Conservation (phyloP, 805 yeast genomes). For the Nakazawaea siamensis region DNA sequence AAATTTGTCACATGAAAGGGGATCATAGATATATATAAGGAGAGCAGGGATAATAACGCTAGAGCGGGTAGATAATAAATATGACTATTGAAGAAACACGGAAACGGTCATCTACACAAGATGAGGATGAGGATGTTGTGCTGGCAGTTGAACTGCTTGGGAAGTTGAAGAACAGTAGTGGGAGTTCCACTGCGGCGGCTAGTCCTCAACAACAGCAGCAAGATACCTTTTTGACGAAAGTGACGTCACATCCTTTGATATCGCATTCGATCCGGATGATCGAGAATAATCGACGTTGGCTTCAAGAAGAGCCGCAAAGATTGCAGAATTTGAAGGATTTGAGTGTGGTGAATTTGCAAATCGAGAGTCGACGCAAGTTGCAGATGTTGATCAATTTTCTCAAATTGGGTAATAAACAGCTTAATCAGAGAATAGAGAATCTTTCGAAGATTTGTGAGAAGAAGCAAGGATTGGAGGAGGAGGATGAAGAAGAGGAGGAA, state of each 20-base stretch:
- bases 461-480: not conserved
- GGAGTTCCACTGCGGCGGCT: not conserved
- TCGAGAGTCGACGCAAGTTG: constrained; percentile 68
- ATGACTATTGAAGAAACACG: too few relatives aligned
- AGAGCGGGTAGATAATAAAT: too few relatives aligned
- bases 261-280: constrained; percentile 27
- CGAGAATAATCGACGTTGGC: constrained; percentile 17
- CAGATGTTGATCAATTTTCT: constrained; percentile 74
- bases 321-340: constrained; percentile 26
- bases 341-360: constrained; percentile 25
- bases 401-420: constrained; percentile 71
- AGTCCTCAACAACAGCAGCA: constrained; percentile 5
- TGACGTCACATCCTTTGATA: constrained; percentile 27
- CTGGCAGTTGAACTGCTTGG: constrained; percentile 25
- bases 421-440: constrained; percentile 56
- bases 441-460: constrained; percentile 27
- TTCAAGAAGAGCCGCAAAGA: constrained; percentile 10
- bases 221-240: constrained; percentile 24
- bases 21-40: too few relatives aligned
- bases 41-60: too few relatives aligned
- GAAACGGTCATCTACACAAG: too few relatives aligned
- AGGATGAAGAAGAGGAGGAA: constrained; percentile 6
- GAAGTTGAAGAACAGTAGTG: constrained; percentile 14
- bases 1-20: too few relatives aligned
- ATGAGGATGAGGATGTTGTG: constrained; percentile 11